Base-by-base conservation (phyloP, 306 rosid species). In the Myrica gale region DNA sequence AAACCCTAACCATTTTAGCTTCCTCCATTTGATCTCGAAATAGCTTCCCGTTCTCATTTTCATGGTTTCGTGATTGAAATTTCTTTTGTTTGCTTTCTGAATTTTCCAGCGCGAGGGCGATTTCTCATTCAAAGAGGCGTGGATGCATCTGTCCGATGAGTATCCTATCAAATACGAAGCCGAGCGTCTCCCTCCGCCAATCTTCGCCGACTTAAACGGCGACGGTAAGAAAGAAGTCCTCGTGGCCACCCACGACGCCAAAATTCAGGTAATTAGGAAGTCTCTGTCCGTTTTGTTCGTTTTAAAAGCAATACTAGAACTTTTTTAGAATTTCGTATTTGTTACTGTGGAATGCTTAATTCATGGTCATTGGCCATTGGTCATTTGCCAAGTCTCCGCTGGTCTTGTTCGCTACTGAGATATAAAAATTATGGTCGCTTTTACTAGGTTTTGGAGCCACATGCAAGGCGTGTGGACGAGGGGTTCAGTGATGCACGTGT, bases 181-280 rank as follows among this genome's bases (percentile, higher is more conserved):
- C 19, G 98, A 92, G 41, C 97, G 97, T 61, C 98, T 96, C 50
- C 99, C 99, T 6, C 99, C 98, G 13, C 98, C 98, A 1, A 52
- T 96, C 43, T 92, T 96, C 20, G 86, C 98, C 16, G 99, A 96
- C 85, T 92, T 96, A 62, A 96, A 96, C 75, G 99, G 99, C 0
- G 99, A 96, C 67, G 99, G 99, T 11, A 96, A 90, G 87, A 92
- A 88, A 77, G 98, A 92, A 84, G 90, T 96, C 74, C 88, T 92
- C 74, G 86, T 96, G 6, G 98, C 99, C 60, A 92, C 96, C 8
- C 96, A 92, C 75, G 99, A 96, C 60, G 99, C 99, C 53, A 90
- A 90, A 87, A 96, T 95, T 82, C 96, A 89, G 97, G 98, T 95
- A 15, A 52, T 6, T 77, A 72, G 58, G 42, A 47, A 26, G 39